phyloP scores from a whole-genome alignment of 768 basidiomycete species.

The Psilocybe sp. region DNA sequence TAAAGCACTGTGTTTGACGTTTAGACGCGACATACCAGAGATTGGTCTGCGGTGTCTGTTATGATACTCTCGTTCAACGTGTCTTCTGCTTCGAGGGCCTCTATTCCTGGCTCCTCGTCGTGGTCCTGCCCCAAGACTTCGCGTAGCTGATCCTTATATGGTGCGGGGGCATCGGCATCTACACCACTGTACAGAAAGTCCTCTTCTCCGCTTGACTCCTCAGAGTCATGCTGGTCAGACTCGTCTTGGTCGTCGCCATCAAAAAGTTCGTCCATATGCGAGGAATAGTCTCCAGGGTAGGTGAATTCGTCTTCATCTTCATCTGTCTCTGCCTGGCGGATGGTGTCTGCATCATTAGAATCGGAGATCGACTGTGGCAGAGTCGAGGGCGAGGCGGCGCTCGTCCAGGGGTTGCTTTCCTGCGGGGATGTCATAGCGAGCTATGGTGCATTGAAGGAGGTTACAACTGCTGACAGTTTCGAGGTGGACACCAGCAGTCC shows the following conservation, averaged over 20 bases:
- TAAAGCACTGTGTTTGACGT: no score
- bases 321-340: constrained; percentile 38
- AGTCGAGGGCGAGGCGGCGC: no score
- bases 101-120: constrained; percentile 42
- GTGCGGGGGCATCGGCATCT: constrained; percentile 51
- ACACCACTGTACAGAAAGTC: constrained; percentile 73
- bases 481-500: no score
- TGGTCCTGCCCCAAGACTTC: constrained; percentile 71
- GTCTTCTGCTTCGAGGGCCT: constrained; percentile 39
- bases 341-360: constrained; percentile 21
- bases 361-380: no score
- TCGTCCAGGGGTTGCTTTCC: no score
- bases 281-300: constrained; percentile 56
- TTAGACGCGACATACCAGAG: constrained; percentile 22
- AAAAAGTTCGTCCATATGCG: constrained; percentile 68
- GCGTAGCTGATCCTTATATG: constrained; percentile 66
- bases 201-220: constrained; percentile 47
- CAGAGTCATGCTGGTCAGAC: constrained; percentile 17
- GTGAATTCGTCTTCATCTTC: constrained; percentile 33
- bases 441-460: no score
- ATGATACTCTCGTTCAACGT: constrained; percentile 40
- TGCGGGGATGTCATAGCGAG: no score
- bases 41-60: constrained; percentile 19
- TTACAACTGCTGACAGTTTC: no score
- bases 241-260: constrained; percentile 30